Base-by-base conservation (phyloP, 768 basidiomycete species). In the Naganishia vaughanmartiniae region DNA sequence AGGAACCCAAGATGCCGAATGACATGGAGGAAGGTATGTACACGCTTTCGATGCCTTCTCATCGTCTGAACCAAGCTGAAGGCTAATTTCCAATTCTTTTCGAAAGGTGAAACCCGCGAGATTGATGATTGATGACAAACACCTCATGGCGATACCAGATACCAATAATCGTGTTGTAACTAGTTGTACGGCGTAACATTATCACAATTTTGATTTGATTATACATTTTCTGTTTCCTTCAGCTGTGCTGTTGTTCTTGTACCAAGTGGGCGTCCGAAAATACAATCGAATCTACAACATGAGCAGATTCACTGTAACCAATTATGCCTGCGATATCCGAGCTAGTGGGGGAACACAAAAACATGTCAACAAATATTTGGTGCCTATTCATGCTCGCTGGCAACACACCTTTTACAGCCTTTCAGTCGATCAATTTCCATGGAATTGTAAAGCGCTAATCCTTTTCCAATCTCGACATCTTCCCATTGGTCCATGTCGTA, bases 1-100 rank as follows among this genome's bases (percentile, higher is more conserved):
- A 99, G 79, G 95, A 99, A 78, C 94, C 95, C 19, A 93, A 90
- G 84, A 92, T 94, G 89, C 94, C 93, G 15, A 90, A 87, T 78
- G 93, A 97, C 81, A 84, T 97, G 81, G 95, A 97, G 78, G 91
- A 91, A 57, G 81, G 81, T 72, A 74, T 74, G 73, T 76, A 11
- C 42, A 11, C 21, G 34, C 10, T 14, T 33, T 11, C 55, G 1
- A 12, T 21, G 19, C 9, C 11, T 26, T 42, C 42, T 15, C 60
- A 45, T 7, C 33, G 4, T 7, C 15, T 1, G 10, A 19, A 30
- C 4, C 26, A 4, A 17, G 57, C n/a, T 24, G 33, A 33, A 21
- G 57, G n/a, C 33, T 15, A 34, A 39, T 9, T 39, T 46, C 6
- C 19, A 21, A 17, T 17, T 2, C 24, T 42, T 21, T 11, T n/a